These are phyloP conservation scores for Fraxinus nigra DNA, from an alignment of 305 asterid genomes.

Conservation along the genomic window DNA sequence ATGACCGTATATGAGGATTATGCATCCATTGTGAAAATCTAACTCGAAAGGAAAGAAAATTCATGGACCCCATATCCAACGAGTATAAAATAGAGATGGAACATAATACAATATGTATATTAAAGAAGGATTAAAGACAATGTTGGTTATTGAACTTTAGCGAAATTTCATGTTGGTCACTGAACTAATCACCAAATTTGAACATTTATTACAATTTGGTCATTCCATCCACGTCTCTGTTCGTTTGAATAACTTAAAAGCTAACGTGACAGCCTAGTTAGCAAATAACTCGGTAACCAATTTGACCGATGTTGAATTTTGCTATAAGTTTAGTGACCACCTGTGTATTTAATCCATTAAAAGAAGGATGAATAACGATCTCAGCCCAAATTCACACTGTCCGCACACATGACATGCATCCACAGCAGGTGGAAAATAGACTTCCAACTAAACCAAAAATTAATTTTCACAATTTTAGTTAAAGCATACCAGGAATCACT, in stretches of 20 bases:
- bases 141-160: neutral
- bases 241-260: neutral
- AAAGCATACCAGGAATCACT: slow-evolving; percentile 81
- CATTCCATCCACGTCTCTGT: neutral
- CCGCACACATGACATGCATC: neutral
- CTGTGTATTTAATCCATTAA: neutral
- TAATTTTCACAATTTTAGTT: neutral
- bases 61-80: neutral
- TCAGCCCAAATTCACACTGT: neutral
- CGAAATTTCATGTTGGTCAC: neutral
- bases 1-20: neutral
- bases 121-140: neutral
- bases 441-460: neutral
- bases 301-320: neutral
- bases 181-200: neutral
- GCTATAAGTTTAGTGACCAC: neutral
- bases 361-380: neutral
- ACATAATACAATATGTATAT: neutral
- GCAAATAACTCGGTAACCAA: neutral
- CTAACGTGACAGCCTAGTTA: neutral
- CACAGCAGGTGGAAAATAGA: neutral
- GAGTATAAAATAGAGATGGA: neutral
- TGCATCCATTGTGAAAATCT: neutral
- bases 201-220: neutral
- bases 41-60: neutral